Conservation (phyloP, 495 filamentous ascomycete species). For the Eremomyces bilateralis region DNA sequence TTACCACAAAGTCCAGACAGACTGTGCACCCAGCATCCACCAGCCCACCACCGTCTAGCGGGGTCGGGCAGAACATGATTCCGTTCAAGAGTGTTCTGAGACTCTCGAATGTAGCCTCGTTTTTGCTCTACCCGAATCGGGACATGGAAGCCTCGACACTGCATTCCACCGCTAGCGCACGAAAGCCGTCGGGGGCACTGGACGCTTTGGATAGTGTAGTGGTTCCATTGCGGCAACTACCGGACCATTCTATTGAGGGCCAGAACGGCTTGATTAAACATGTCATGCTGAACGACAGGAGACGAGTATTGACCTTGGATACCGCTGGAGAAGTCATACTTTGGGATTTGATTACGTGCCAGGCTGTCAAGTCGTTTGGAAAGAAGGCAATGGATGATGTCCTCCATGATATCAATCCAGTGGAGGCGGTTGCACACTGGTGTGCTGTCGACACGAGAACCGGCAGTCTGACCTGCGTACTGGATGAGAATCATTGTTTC, state of each 20-base stretch:
- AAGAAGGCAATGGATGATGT: constrained; percentile 89
- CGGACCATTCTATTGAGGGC: constrained; percentile 76
- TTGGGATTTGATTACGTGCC: constrained; percentile 86
- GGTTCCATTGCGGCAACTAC: constrained; percentile 19
- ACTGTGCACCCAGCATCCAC: constrained; percentile 8
- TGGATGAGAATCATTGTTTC: constrained; percentile 92
- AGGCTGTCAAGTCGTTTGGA: constrained; percentile 67
- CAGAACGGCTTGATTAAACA: constrained; percentile 92
- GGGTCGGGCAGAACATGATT: constrained; percentile 35
- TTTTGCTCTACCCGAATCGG: constrained; percentile 29
- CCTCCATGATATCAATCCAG: constrained; percentile 64
- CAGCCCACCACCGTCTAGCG: constrained; percentile 3
- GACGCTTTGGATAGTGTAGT: constrained; percentile 2
- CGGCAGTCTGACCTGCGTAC: constrained; percentile 66
- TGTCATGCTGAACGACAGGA: constrained; percentile 73
- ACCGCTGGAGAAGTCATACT: constrained; percentile 90
- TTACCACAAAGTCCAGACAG: constrained; percentile 3
- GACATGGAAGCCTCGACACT: constrained; percentile 29
- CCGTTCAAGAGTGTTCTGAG: constrained; percentile 52
- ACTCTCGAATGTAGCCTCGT: constrained; percentile 63
- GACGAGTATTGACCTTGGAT: constrained; percentile 73
- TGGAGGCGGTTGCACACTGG: constrained; percentile 81
- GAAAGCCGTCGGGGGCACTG: constrained; percentile 25
- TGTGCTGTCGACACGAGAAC: constrained; percentile 86
- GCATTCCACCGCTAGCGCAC: constrained; percentile 26